Evolutionary conservation across 257 asterid species (phyloP).

Genomic region (Leonotis leonurus): DNA sequence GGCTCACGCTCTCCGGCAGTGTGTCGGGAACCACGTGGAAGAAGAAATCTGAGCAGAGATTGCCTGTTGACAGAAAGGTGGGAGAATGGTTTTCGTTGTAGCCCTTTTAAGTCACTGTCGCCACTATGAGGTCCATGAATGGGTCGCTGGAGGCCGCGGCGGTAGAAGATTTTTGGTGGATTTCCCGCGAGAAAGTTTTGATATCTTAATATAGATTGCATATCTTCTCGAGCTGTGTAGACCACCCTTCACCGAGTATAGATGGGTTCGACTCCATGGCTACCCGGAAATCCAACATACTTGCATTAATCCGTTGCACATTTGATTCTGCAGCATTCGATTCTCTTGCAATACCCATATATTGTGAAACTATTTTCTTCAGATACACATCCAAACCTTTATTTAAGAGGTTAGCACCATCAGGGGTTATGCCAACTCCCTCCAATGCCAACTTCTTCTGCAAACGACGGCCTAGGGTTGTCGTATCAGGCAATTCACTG

Average conservation of each 20-base stretch:
- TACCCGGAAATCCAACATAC: slow-evolving; percentile 56
- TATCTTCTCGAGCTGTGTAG: slow-evolving; percentile 59
- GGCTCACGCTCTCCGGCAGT: slow-evolving; percentile 1
- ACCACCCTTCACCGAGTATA: slow-evolving; percentile 62
- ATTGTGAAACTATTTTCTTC: slow-evolving; percentile 56
- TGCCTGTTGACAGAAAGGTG: neutral
- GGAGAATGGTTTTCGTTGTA: no score
- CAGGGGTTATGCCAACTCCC: slow-evolving; percentile 58
- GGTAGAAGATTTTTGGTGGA: no score
- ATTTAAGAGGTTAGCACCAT: slow-evolving; percentile 53
- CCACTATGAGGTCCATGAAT: no score
- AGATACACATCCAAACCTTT: slow-evolving; percentile 51
- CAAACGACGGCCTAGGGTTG: slow-evolving; percentile 41
- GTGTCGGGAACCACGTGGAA: slow-evolving; percentile 13
- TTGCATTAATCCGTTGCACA: slow-evolving; percentile 14
- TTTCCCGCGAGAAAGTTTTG: no score
- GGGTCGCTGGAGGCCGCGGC: no score
- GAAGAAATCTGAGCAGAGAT: slow-evolving; percentile 3
- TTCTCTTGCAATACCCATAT: slow-evolving; percentile 28
- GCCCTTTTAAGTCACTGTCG: no score
- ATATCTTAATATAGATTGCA: no score
- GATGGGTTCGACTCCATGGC: slow-evolving; percentile 71
- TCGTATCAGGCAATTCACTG: slow-evolving; percentile 56
- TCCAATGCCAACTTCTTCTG: slow-evolving; percentile 49
- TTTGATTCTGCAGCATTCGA: neutral